phyloP scores from a whole-genome alignment of 805 yeast genomes.

The Naumovozyma dairenensis region DNA sequence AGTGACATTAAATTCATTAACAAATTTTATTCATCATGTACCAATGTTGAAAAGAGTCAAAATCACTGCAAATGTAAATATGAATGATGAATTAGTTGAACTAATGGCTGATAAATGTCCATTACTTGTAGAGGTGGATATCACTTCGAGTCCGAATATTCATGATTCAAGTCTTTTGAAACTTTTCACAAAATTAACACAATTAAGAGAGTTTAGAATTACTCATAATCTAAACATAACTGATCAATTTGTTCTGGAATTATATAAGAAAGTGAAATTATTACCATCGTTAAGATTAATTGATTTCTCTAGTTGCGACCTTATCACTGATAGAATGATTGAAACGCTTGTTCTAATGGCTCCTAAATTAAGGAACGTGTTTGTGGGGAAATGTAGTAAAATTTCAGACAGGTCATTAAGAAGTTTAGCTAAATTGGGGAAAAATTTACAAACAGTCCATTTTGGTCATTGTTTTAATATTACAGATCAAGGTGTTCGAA shows the following conservation, averaged over 20 bases:
- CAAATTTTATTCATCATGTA: conserved; percentile 49
- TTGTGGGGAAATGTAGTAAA: conserved; percentile 77
- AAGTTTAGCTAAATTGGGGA: conserved; percentile 63
- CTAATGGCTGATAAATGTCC: conserved; percentile 64
- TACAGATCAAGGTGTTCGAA: conserved; percentile 78
- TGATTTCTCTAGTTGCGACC: conserved; percentile 76
- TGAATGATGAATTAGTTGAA: conserved; percentile 54
- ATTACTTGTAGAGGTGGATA: conserved; percentile 78
- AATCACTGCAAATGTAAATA: conserved; percentile 57
- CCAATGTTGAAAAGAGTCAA: conserved; percentile 74
- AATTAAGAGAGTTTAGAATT: conserved; percentile 74
- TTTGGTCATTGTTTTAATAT: conserved; percentile 88
- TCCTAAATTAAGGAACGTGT: conserved; percentile 80
- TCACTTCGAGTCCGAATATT: conserved; percentile 70
- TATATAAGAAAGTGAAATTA: conserved; percentile 26
- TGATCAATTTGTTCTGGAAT: conserved; percentile 45
- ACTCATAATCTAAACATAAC: conserved; percentile 63
- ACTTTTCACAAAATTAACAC: conserved; percentile 53
- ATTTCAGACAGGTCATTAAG: conserved; percentile 74
- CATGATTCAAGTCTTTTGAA: conserved; percentile 51
- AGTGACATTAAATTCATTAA: conserved; percentile 58
- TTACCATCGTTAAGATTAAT: conserved; percentile 63
- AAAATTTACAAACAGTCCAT: conserved; percentile 79
- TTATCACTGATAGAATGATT: conserved; percentile 71
- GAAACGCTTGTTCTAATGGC: conserved; percentile 64